Evolutionary conservation across 768 basidiomycete species (phyloP), one percentile per base, ranked within the genome.

Genomic region (Tremella mesenterica): DNA sequence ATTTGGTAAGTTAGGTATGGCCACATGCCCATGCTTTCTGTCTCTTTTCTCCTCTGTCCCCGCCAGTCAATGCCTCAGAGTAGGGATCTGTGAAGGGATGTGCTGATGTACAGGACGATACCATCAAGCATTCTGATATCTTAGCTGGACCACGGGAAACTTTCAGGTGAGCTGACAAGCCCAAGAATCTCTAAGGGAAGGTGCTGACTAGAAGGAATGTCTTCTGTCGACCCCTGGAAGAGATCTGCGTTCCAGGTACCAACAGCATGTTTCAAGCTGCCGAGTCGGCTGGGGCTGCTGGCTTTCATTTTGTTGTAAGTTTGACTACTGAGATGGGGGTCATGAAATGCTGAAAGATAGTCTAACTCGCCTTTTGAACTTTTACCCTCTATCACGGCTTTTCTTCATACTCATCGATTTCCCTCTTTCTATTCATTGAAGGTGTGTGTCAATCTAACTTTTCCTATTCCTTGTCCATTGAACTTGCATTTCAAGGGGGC

Each of bases 291-390:
- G 89, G 90, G 0, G 85, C 84, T 0, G 51, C 50, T 2, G 67
- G 67, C 0, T 70, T 92, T 90, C 69, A 65, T 28, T 88, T 89
- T 60, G 63, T 64, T 70, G 86, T 80, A 53, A 33, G 55, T 21
- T 48, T 27, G 28, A 16, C 20, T 25, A 18, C 34, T 54, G 47
- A 23, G 7, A 21, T 50, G 2, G 12, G 39, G 2, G 25, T 16
- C n/a, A 33, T 14, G 3, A 26, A 12, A 18, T 43, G 34, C 39
- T 50, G 18, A 26, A 36, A 20, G 25, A 26, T 31, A 67, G 55
- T 90, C 88, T 14, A 96, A 96, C 67, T 83, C 85, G 0, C 92
- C 92, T 0, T 86, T 83, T 58, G 88, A 89, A 64, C 76, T 92
- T 6, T 78, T 89, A 14, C 85, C 88, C 0, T 79, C 90, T 8